Conservation (phyloP, 1,139 yeast species). For the Pichia sp. region DNA sequence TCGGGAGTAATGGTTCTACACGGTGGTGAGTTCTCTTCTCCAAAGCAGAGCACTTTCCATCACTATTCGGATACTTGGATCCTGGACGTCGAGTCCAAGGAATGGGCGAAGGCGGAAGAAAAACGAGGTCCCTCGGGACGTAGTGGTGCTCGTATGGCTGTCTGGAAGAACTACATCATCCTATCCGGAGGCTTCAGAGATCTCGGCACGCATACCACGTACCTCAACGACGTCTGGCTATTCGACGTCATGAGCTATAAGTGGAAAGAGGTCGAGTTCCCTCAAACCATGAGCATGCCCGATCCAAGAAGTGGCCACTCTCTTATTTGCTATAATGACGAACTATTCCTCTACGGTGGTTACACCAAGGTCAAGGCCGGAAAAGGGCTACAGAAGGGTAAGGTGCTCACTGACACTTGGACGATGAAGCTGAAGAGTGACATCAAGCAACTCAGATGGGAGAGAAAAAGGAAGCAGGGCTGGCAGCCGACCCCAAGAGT, state of each 20-base stretch:
- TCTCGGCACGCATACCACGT: constrained; percentile 77
- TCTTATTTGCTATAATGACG: constrained; percentile 69
- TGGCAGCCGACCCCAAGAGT: constrained; percentile 87
- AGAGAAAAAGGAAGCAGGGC: constrained; percentile 84
- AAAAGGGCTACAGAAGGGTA: constrained; percentile 87
- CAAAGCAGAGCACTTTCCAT: constrained; percentile 91
- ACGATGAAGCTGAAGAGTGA: constrained; percentile 81
- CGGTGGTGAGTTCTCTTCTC: constrained; percentile 97
- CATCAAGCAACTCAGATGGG: constrained; percentile 77
- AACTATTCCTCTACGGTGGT: constrained; percentile 88
- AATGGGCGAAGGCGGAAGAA: constrained; percentile 83
- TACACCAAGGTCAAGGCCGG: constrained; percentile 90
- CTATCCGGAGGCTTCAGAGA: constrained; percentile 93
- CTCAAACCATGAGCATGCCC: constrained; percentile 74
- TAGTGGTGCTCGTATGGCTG: constrained; percentile 87
- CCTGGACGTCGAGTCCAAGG: constrained; percentile 74
- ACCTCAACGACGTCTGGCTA: constrained; percentile 83
- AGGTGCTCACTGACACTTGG: constrained; percentile 89
- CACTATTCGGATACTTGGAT: constrained; percentile 97
- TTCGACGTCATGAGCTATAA: constrained; percentile 86
- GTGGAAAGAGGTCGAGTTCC: constrained; percentile 88
- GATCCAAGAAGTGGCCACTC: constrained; percentile 96
- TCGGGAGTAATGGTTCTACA: constrained; percentile 79
- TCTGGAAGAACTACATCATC: constrained; percentile 85
- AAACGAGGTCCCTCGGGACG: constrained; percentile 75